Evolutionary conservation across 345 rosid species (phyloP).

Genomic region (Excoecaria agallocha): DNA sequence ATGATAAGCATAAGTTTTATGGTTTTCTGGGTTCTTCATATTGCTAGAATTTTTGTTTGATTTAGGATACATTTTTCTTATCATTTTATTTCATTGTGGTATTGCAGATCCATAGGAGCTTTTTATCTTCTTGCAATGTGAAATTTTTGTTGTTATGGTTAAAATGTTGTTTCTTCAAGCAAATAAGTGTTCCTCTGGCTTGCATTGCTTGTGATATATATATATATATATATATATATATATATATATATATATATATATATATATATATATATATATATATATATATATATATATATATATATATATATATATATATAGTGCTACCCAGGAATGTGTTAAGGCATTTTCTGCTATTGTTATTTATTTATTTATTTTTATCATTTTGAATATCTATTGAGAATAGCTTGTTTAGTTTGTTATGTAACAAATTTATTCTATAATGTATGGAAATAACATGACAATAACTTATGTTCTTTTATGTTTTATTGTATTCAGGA

Average conservation of each 20-base stretch:
- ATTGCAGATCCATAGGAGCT: not conserved
- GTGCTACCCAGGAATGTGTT: no score
- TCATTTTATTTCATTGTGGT: not conserved
- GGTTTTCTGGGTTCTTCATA: not conserved
- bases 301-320: no score
- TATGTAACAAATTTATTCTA: not conserved
- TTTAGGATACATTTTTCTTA: not conserved
- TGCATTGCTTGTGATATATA: no score
- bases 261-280: no score
- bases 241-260: no score
- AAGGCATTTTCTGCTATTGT: no score
- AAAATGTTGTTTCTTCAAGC: not conserved
- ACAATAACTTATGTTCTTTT: slow-evolving; percentile 1
- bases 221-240: no score
- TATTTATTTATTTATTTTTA: not conserved
- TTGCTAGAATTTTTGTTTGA: not conserved
- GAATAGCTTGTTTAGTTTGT: not conserved
- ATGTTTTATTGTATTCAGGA: not conserved
- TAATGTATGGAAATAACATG: not conserved
- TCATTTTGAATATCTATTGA: not conserved
- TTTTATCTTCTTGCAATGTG: no score
- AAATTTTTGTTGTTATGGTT: no score
- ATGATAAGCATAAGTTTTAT: not conserved
- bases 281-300: no score
- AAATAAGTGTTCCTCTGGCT: not conserved